These are phyloP conservation scores for Arctostaphylos glauca DNA, from an alignment of 148 eudicot species.

Conservation along the genomic window DNA sequence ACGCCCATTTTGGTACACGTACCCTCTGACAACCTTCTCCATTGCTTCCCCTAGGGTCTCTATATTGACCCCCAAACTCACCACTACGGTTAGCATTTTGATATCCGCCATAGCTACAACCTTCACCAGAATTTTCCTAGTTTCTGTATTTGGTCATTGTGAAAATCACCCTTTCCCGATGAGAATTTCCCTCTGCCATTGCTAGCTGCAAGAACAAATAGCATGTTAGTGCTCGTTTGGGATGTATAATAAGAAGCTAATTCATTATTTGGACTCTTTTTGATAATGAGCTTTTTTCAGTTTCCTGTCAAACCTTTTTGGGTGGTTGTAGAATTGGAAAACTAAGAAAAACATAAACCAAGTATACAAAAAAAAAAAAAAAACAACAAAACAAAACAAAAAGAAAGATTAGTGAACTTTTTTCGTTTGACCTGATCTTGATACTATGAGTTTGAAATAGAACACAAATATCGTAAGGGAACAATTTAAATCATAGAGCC, in stretches of 20 bases:
- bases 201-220: slow-evolving; percentile 31
- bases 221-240: not conserved
- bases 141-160: slow-evolving; percentile 46
- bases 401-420: not conserved
- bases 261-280: not conserved
- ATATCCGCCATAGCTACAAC: slow-evolving; percentile 31
- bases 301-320: not conserved
- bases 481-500: not conserved
- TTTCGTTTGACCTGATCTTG: slow-evolving; percentile 35
- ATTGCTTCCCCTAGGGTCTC: slow-evolving; percentile 17
- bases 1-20: slow-evolving; percentile 29
- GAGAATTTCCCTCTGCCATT: slow-evolving; percentile 30
- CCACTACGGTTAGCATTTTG: slow-evolving; percentile 22
- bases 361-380: too few relatives aligned
- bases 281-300: not conserved
- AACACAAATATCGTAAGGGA: slow-evolving; percentile 3
- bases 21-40: slow-evolving; percentile 25
- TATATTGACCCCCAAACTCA: slow-evolving; percentile 24
- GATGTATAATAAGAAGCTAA: not conserved
- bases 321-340: not conserved
- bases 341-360: not conserved
- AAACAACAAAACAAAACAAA: too few relatives aligned
- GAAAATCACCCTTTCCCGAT: slow-evolving; percentile 44
- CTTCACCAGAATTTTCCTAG: slow-evolving; percentile 42
- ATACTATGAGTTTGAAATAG: slow-evolving; percentile 36